A percentile compares a stretch with the other conserved stretches of the same genome.
Conservation (phyloP, 495 filamentous ascomycete species). For the Aspergillus incahuasiensis region DNA sequence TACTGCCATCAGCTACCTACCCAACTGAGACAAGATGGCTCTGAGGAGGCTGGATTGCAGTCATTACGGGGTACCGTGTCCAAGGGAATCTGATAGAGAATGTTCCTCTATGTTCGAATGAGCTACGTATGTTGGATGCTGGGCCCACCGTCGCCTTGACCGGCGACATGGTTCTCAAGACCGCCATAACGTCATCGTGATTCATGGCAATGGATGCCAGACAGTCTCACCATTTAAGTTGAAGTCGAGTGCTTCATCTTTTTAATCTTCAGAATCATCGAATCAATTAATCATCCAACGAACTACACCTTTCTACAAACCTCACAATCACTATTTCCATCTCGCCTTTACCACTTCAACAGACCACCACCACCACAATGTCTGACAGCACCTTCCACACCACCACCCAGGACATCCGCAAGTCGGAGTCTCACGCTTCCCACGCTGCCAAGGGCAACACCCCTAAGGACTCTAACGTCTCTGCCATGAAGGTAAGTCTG, state of each 20-base stretch:
- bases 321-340: not conserved
- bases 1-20: not conserved
- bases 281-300: not conserved
- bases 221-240: not conserved
- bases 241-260: not conserved
- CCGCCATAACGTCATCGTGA: constrained; percentile 3
- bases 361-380: constrained; percentile 32
- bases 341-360: not conserved
- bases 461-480: constrained; percentile 45
- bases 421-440: constrained; percentile 44
- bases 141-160: not conserved
- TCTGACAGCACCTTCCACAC: constrained; percentile 47
- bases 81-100: not conserved
- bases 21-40: not conserved
- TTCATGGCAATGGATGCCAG: not conserved
- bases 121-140: not conserved
- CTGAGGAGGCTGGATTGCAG: not conserved
- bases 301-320: not conserved
- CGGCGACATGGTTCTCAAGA: not conserved
- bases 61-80: not conserved
- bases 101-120: not conserved
- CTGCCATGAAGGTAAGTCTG: constrained; percentile 39
- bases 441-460: constrained; percentile 35
- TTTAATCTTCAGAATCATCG: not conserved
- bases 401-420: constrained; percentile 49